Evolutionary conservation across 768 basidiomycete species (phyloP).

Genomic region (Tylopilus cervinicoccineus): DNA sequence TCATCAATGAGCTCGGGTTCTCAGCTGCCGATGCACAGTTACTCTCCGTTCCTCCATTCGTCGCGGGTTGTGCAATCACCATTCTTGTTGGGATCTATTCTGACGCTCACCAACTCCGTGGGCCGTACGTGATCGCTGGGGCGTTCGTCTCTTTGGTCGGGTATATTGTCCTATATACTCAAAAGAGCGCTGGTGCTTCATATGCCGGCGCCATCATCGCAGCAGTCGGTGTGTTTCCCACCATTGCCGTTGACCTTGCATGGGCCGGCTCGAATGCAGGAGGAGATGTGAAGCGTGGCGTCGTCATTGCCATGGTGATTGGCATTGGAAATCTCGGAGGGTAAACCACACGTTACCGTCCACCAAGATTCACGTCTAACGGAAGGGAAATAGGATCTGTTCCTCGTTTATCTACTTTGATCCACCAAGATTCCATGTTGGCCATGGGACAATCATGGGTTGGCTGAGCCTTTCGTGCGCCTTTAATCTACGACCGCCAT

Average conservation of each 20-base stretch:
- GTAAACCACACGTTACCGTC: slow-evolving; percentile 24
- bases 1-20: slow-evolving; percentile 48
- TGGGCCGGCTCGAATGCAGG: slow-evolving; percentile 57
- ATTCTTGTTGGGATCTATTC: slow-evolving; percentile 39
- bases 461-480: slow-evolving; percentile 30
- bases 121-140: slow-evolving; percentile 46
- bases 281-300: slow-evolving; percentile 51
- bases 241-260: slow-evolving; percentile 44
- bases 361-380: slow-evolving; percentile 2
- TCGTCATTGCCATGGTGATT: slow-evolving; percentile 51
- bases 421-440: slow-evolving; percentile 35
- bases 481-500: slow-evolving; percentile 10
- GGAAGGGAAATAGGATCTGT: slow-evolving; percentile 28
- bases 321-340: slow-evolving; percentile 44
- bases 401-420: slow-evolving; percentile 41
- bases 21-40: slow-evolving; percentile 47
- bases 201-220: slow-evolving; percentile 50
- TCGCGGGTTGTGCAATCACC: slow-evolving; percentile 42
- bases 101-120: slow-evolving; percentile 40
- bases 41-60: slow-evolving; percentile 47
- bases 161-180: slow-evolving; percentile 45
- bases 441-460: slow-evolving; percentile 36
- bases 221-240: slow-evolving; percentile 50
- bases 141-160: slow-evolving; percentile 45
- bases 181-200: slow-evolving; percentile 17